Percentiles rank a stretch among this genome's conserved stretches.
Evolutionary conservation across 2,329 filamentous ascomycete genomes (phyloP).

Genomic region (Ophiostoma novo-ulmi): DNA sequence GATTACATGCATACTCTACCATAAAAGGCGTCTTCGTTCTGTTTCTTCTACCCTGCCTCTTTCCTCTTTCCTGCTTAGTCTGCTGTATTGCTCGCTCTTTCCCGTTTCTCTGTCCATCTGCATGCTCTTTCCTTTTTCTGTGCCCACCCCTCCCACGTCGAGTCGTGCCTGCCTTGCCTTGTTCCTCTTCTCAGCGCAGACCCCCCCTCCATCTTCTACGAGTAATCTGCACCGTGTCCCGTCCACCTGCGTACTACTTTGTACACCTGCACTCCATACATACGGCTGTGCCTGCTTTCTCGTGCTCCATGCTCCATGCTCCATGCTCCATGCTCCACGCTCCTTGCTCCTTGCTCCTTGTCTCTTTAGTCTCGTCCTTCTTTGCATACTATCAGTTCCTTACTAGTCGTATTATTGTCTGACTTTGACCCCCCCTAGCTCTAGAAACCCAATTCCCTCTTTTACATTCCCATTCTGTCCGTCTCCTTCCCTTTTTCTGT

Average conservation of each 20-base stretch:
- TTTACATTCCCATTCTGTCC: neutral
- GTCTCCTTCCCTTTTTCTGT: neutral
- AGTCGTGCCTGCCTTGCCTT: too few species aligned
- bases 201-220: slow-evolving; percentile 7
- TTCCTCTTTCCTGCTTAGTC: neutral
- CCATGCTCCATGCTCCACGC: neutral
- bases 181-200: neutral
- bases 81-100: slow-evolving; percentile 6
- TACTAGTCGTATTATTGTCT: neutral
- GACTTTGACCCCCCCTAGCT: neutral
- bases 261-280: neutral
- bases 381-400: neutral
- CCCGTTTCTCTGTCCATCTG: neutral
- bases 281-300: slow-evolving; percentile 12
- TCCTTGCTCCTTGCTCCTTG: too few species aligned
- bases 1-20: neutral
- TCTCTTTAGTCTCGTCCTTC: neutral
- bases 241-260: neutral
- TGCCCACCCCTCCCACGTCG: neutral
- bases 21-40: too few species aligned
- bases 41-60: too few species aligned
- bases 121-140: neutral
- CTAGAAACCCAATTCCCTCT: neutral
- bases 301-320: neutral
- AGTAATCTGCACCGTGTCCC: neutral